Evolutionary conservation across 305 asterid genomes (phyloP).

Genomic region (Withania somnifera): DNA sequence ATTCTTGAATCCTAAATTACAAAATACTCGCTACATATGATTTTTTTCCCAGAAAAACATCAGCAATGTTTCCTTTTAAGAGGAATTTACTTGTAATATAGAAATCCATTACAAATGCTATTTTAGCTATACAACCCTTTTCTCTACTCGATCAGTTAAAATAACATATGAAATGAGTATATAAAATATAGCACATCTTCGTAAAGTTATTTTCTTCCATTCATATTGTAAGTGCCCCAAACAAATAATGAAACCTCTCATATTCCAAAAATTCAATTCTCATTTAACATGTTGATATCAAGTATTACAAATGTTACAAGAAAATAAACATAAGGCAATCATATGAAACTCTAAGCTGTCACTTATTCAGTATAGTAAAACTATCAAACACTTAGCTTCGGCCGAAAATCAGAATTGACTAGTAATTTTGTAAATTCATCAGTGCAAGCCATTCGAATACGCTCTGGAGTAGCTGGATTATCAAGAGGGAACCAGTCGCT

Average conservation of each 20-base stretch:
- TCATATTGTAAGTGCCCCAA: not conserved
- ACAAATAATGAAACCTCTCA: not conserved
- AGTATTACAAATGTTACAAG: not conserved
- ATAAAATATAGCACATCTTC: not conserved
- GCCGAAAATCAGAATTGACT: constrained; percentile 33
- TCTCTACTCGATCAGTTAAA: not conserved
- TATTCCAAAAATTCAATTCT: not conserved
- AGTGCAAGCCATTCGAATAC: constrained; percentile 82
- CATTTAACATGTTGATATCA: not conserved
- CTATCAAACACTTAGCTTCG: constrained; percentile 60
- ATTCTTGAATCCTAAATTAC: no score
- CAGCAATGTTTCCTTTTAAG: no score
- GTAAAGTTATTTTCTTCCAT: not conserved
- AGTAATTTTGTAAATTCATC: constrained; percentile 57
- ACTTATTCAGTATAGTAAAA: not conserved
- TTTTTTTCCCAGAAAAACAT: no score
- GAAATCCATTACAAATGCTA: no score
- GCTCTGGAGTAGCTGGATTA: constrained; percentile 93
- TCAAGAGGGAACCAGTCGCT: constrained; percentile 78
- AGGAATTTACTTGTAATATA: no score
- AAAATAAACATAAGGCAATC: not conserved
- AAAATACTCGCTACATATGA: no score
- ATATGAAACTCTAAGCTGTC: not conserved
- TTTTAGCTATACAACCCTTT: no score
- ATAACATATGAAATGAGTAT: not conserved